Evolutionary conservation across 2,329 filamentous ascomycete species (phyloP), one percentile per base, ranked within the genome.

Genomic region (Tolypocladium nubicola): DNA sequence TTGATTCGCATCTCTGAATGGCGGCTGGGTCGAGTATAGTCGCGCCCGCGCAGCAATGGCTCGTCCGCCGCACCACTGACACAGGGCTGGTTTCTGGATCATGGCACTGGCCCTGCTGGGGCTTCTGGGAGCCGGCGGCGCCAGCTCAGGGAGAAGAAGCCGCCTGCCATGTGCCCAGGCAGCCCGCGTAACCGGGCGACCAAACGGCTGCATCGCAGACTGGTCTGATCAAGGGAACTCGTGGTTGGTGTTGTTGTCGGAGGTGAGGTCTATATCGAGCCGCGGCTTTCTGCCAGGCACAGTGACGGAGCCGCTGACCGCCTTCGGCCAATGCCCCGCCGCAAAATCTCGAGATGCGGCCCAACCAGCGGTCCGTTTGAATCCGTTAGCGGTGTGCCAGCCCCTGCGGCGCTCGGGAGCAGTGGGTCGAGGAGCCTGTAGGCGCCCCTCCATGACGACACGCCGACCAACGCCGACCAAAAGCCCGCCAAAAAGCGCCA

Each of bases 161-260:
- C 65, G 62, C 61, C 63, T 60, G 57, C 66, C 64, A 57, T 68
- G 64, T 57, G 63, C 61, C 66, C 63, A 67, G 57, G 66, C 67
- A 43, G 66, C 62, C 59, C 68, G 66, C 58, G 62, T 66, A 55
- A 61, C 64, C 54, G 67, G 66, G 57, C 69, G 68, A 60, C 66
- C 67, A 61, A 73, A 65, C 33, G 68, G 67, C 64, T 71, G 71
- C 71, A 73, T 73, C 54, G 60, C 62, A 54, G 35, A 54, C 56
- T 58, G 39, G 21, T 4, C 16, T 14, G 8, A 16, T 38, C 23
- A 21, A 33, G 52, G 3, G 8, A 55, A 57, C 54, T 57, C 61
- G 58, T 60, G 13, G 56, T 52, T 23, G 16, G n/a, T 37, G 4
- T n/a, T 19, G 43, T 41, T 10, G 47, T 2, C 3, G 26, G 26